Percentiles rank a stretch among this genome's conserved stretches.
These are phyloP conservation scores for Entomortierella beljakovae DNA, from an alignment of 192 early-diverging fungal genomes.

Conservation along the genomic window DNA sequence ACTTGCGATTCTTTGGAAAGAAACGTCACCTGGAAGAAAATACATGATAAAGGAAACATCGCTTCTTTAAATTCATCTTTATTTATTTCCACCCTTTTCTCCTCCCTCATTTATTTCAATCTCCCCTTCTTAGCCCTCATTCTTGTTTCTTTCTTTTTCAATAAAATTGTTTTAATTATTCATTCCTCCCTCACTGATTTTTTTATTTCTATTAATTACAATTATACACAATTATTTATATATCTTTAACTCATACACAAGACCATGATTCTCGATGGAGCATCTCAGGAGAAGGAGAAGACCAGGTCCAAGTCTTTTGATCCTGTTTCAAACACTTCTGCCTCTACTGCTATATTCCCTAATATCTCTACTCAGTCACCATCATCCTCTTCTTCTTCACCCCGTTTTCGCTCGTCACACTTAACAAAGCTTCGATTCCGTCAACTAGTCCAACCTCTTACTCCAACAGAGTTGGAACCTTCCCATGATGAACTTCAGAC, in stretches of 20 bases:
- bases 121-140: background rate
- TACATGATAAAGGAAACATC: no score
- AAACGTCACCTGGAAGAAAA: no score
- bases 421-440: constrained; percentile 41
- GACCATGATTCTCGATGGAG: constrained; percentile 10
- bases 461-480: constrained; percentile 41
- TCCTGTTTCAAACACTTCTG: background rate
- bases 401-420: background rate
- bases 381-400: constrained; percentile 23
- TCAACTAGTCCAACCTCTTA: constrained; percentile 45
- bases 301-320: background rate
- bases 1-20: no score
- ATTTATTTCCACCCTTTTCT: background rate
- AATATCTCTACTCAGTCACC: constrained; percentile 10
- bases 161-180: background rate
- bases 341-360: background rate
- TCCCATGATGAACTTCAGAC: constrained; percentile 7
- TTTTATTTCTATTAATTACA: constrained; percentile 4
- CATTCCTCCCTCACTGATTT: background rate
- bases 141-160: no score
- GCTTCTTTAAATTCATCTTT: background rate
- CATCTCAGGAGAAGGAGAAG: constrained; percentile 18
- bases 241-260: background rate
- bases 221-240: background rate
- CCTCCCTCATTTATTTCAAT: background rate